Evolutionary conservation across 768 basidiomycete genomes (phyloP), one percentile per base, ranked within the genome.

Genomic region (Favolaschia claudopus): DNA sequence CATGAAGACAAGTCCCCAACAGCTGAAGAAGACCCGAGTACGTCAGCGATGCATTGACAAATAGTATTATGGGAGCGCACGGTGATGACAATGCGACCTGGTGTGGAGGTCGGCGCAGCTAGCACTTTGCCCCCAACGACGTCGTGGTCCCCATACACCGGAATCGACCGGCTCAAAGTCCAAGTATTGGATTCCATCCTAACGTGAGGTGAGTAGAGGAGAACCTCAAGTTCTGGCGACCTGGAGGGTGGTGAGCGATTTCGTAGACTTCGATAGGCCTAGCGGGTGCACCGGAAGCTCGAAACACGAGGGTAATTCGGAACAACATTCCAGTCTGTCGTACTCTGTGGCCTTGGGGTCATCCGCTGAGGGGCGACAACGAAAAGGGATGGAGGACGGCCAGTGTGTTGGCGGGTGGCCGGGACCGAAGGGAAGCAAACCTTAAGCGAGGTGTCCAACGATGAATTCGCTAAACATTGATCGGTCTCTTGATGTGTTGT

Each of bases 121-220:
- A 71, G 62, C 15, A 82, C 71, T 20, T 69, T 76, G 19, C 81
- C 81, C 58, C 74, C 67, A 7, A 82, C 69, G 29, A 64, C 76
- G 63, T 79, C 78, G 28, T 74, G 72, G 39, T 76, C 75, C 17
- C 74, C 71, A 42, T 78, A 83, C 1, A 80, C 74, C 1, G 81
- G 61, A 29, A 58, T 32, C 6, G 55, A 43, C 10, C 55, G 55
- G 42, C 32, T 46, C 4, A 45, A 34, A 31, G 50, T 24, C 55
- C 55, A 53, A 15, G 50, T 33, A 7, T 43, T 31, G 29, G 54
- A 25, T 15, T 47, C 43, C 17, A 31, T 40, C 12, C 20, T 52
- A 9, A 54, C 50, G 25, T 46, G 7, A 1, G 61, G 39, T 13
- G 44, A 62, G 50, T 62, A 62, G 17, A 62, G 39, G 2, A 62